Evolutionary conservation across 495 filamentous ascomycete species (phyloP).

Genomic region (Sphaerosporella brunnea): DNA sequence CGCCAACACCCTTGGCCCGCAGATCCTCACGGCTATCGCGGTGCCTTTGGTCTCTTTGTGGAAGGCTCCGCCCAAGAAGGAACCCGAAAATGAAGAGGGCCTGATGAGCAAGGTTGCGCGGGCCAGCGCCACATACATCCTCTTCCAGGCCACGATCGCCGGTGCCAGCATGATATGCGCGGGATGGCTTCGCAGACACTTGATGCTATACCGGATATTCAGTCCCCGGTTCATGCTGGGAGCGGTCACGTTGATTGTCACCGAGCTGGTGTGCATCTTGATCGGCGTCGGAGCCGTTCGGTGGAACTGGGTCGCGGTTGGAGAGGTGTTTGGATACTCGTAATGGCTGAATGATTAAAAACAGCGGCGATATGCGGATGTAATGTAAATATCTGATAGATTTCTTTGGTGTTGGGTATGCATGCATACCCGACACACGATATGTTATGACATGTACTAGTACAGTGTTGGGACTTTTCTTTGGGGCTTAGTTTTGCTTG

Average conservation of each 20-base stretch:
- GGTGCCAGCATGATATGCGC: conserved; percentile 73
- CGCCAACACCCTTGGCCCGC: conserved; percentile 75
- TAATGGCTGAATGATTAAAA: neutral
- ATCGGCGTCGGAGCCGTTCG: conserved; percentile 54
- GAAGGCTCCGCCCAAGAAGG: conserved; percentile 45
- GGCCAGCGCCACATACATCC: conserved; percentile 51
- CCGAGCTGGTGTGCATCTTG: conserved; percentile 54
- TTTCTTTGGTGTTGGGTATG: no score
- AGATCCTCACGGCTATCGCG: conserved; percentile 60
- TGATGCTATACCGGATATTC: conserved; percentile 97
- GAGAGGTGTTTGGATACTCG: conserved; percentile 65
- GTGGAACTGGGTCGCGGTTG: conserved; percentile 55
- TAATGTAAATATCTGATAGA: no score
- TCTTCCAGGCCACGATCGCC: conserved; percentile 64
- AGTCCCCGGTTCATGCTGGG: conserved; percentile 77
- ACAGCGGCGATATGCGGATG: no score
- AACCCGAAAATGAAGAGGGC: conserved; percentile 27
- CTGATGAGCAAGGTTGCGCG: conserved; percentile 51
- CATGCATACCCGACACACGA: no score
- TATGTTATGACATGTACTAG: no score
- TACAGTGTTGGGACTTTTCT: no score
- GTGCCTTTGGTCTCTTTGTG: conserved; percentile 72
- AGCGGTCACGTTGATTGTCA: conserved; percentile 48
- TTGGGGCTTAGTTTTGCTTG: no score
- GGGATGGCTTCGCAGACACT: conserved; percentile 64